Conservation (phyloP, 2,329 filamentous ascomycete species). For the Penicillium sp. region DNA sequence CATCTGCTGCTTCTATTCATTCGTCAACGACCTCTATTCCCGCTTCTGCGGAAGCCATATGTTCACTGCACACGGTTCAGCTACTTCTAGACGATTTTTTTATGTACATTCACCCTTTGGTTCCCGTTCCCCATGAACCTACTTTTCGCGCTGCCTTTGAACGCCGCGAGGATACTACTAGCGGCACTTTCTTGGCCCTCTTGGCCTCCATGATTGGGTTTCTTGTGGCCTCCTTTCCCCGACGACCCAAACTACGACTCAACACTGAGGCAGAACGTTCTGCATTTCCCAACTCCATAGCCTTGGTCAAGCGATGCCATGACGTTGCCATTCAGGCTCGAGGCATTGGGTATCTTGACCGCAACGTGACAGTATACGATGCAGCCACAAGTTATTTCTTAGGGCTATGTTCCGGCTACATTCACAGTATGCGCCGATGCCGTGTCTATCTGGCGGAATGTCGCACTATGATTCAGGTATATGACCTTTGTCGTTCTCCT, state of each 20-base stretch:
- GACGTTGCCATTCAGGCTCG: slow-evolving; percentile 45
- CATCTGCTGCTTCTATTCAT: slow-evolving; percentile 9
- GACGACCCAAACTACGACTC: slow-evolving; percentile 43
- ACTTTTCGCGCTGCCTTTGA: slow-evolving; percentile 46
- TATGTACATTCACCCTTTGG: slow-evolving; percentile 48
- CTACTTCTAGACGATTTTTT: slow-evolving; percentile 48
- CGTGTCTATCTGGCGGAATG: slow-evolving; percentile 46
- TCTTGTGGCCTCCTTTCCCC: slow-evolving; percentile 46
- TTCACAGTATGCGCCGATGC: slow-evolving; percentile 39
- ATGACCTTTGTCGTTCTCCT: slow-evolving; percentile 35
- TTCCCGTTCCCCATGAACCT: slow-evolving; percentile 48
- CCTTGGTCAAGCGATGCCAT: slow-evolving; percentile 44
- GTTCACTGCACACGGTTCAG: slow-evolving; percentile 40
- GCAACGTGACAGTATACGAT: slow-evolving; percentile 44
- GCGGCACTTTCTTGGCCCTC: slow-evolving; percentile 44
- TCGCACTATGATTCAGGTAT: slow-evolving; percentile 41
- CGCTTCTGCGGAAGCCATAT: slow-evolving; percentile 51
- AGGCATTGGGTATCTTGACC: slow-evolving; percentile 45
- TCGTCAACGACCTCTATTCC: slow-evolving; percentile 40
- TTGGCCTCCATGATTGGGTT: slow-evolving; percentile 47
- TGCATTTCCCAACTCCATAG: slow-evolving; percentile 44
- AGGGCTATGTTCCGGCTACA: slow-evolving; percentile 41
- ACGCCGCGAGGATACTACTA: slow-evolving; percentile 42
- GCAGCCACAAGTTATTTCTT: slow-evolving; percentile 47
- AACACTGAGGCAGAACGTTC: slow-evolving; percentile 36